Percentiles rank a stretch among this genome's conserved stretches.
phyloP scores from a whole-genome alignment of 2,329 filamentous ascomycete species.

The Metarhizium brunneum region DNA sequence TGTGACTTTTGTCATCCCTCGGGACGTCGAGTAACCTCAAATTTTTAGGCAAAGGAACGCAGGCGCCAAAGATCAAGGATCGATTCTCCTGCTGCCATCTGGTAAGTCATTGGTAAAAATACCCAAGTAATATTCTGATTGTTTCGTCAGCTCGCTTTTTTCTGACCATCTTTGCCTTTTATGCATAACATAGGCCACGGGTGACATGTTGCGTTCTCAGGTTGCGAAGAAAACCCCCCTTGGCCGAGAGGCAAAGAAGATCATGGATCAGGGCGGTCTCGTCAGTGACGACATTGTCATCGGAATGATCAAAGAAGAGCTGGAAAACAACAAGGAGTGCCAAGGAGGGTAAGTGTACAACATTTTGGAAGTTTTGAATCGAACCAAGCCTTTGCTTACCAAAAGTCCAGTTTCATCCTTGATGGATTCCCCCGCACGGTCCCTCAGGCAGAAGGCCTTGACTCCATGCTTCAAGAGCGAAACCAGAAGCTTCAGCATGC shows the following conservation, averaged over 20 bases:
- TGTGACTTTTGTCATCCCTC: background rate
- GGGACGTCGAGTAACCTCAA: conserved; percentile 5
- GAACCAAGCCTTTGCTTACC: background rate
- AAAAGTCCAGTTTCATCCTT: conserved; percentile 73
- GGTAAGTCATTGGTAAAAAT: conserved; percentile 48
- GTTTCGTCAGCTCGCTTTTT: background rate
- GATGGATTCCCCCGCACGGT: conserved; percentile 98
- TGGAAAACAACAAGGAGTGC: conserved; percentile 90
- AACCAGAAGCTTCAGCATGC: conserved; percentile 87
- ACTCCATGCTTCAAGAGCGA: conserved; percentile 75
- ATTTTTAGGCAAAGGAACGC: conserved; percentile 84
- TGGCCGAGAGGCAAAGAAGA: conserved; percentile 97
- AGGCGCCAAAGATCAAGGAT: conserved; percentile 96
- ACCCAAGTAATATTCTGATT: conserved; percentile 8
- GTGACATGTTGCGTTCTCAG: conserved; percentile 97
- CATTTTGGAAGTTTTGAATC: background rate
- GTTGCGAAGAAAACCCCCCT: conserved; percentile 95
- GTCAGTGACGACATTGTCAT: conserved; percentile 99
- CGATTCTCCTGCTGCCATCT: conserved; percentile 96
- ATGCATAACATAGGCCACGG: conserved; percentile 67
- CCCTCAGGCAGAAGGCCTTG: conserved; percentile 86
- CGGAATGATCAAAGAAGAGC: conserved; percentile 98
- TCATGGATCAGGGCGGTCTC: conserved; percentile 96
- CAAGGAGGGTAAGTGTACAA: conserved; percentile 70
- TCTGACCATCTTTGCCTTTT: conserved; percentile 1